A percentile compares a stretch with the other conserved stretches of the same genome.
phyloP scores from a whole-genome alignment of 257 asterid species.

The Scutellaria baicalensis region DNA sequence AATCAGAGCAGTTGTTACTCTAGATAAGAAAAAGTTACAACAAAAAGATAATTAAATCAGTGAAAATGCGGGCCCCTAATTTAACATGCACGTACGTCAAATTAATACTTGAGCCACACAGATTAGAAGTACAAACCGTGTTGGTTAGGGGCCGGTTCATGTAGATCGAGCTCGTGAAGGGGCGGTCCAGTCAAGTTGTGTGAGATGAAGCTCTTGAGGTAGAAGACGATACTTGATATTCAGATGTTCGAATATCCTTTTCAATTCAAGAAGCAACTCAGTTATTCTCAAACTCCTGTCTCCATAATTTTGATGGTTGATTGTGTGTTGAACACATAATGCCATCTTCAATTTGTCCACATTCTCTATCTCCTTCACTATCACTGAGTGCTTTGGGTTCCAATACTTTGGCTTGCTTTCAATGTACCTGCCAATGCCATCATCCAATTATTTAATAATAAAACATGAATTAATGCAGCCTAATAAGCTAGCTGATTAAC shows the following conservation, averaged over 20 bases:
- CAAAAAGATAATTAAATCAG: too few species aligned
- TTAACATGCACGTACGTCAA: too few species aligned
- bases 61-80: too few species aligned
- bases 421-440: slow-evolving; percentile 30
- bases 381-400: slow-evolving; percentile 49
- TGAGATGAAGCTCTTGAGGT: slow-evolving; percentile 53
- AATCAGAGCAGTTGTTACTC: too few species aligned
- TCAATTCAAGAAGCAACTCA: slow-evolving; percentile 46
- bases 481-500: too few species aligned
- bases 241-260: slow-evolving; percentile 46
- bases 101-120: too few species aligned
- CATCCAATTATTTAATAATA: too few species aligned
- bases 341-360: slow-evolving; percentile 47
- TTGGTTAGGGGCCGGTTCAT: too few species aligned
- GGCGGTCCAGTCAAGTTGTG: slow-evolving; percentile 19
- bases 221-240: slow-evolving; percentile 43
- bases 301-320: slow-evolving; percentile 50
- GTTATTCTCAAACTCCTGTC: slow-evolving; percentile 41
- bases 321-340: slow-evolving; percentile 44
- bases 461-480: too few species aligned
- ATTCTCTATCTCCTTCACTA: slow-evolving; percentile 48
- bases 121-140: too few species aligned
- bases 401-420: slow-evolving; percentile 67
- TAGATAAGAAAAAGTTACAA: too few species aligned
- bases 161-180: background rate